Percentiles rank a stretch among this genome's conserved stretches.
Evolutionary conservation across 768 basidiomycete species (phyloP).

Genomic region (Xerocomellus chrysenteron): DNA sequence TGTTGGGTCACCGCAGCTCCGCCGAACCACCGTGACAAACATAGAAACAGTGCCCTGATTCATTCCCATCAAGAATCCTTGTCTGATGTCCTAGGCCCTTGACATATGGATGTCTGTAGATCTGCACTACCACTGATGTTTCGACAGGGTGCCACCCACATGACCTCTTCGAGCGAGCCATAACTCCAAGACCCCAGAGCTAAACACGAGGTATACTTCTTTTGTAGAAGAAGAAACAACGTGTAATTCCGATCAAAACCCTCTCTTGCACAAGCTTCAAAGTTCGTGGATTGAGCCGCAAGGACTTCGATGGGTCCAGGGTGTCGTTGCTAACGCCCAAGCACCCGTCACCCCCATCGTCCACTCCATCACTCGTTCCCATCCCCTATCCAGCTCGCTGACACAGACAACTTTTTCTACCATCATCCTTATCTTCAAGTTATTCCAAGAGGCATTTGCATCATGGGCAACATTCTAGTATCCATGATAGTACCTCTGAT

Average conservation of each 20-base stretch:
- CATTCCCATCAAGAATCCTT: not conserved
- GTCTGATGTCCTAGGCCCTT: too few species aligned
- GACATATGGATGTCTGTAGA: too few species aligned
- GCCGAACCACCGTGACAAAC: too few species aligned
- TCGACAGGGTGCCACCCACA: too few species aligned
- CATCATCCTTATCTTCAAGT: not conserved
- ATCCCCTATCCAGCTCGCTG: not conserved
- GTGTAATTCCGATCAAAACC: not conserved
- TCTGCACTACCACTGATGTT: too few species aligned
- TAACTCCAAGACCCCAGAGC: too few species aligned
- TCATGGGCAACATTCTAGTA: slow-evolving; percentile 5
- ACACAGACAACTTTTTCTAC: not conserved
- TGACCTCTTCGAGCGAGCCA: not conserved
- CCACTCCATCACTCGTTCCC: not conserved
- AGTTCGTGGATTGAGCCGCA: not conserved
- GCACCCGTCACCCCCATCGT: not conserved
- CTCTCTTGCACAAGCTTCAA: too few species aligned
- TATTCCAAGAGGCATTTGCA: not conserved
- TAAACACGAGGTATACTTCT: too few species aligned
- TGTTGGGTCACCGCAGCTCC: not conserved
- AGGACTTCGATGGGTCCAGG: not conserved
- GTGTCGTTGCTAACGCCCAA: not conserved
- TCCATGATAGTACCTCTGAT: not conserved
- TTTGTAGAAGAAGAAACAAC: too few species aligned
- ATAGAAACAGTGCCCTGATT: too few species aligned